Base-by-base conservation (phyloP, 2,329 filamentous ascomycete genomes). In the Penicillium aurantiogriseum region DNA sequence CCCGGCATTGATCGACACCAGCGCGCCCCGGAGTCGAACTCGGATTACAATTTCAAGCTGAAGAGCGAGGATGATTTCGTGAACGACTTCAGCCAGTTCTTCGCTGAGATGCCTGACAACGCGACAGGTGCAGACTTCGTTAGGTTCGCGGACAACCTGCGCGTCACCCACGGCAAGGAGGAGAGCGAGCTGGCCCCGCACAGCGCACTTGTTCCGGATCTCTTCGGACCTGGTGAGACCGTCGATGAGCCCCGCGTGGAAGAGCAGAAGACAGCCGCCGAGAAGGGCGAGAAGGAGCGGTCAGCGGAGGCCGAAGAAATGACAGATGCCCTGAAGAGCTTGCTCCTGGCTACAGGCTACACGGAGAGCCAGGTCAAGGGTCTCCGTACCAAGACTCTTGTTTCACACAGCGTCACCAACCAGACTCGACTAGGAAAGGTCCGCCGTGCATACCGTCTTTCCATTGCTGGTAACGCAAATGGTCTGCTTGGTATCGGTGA, bases 391-490 rank as follows among this genome's bases (percentile, higher is more conserved):
- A 96, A 95, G 82, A 81, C 83, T 47, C 78, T 99, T 46, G 89
- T 96, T 46, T 71, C 72, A 5, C 90, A 93, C 69, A 76, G 77
- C 40, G 94, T 99, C 58, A 81, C 85, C 63, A 97, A 99, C 78
- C 93, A 97, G 82, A 97, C 94, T 23, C 90, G 93, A 80, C 86
- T 99, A 77, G 94, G 94, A 72, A 99, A 97, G 82, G 88, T 99
- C 58, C 83, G 83, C 65, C 90, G 88, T 74, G 69, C 82, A 40
- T 95, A 93, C 69, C 82, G 86, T 67, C 78, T 97, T 60, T 87
- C 87, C 40, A 87, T 97, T 65, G 92, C 92, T 6, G 94, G 94
- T 51, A 96, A 97, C 76, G 84, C 86, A 57, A 84, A 94, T 64
- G 94, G 94, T 17, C 83, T 93, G 69, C 77, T 99, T 33, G 94